Evolutionary conservation across 257 asterid genomes (phyloP), one percentile per base, ranked within the genome.

Genomic region (Salvia splendens): DNA sequence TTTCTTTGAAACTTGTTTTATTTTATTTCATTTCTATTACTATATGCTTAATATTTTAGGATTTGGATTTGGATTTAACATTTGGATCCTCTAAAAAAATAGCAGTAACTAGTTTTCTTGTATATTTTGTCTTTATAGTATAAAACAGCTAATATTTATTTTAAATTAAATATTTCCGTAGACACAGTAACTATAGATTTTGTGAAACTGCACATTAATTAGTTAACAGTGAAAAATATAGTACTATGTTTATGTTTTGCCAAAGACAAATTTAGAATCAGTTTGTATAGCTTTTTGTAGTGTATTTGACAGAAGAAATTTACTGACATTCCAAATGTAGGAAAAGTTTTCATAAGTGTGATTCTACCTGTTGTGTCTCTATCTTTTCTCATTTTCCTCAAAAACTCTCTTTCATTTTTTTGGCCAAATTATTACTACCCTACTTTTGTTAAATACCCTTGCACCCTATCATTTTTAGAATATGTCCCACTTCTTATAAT

Each of bases 271-370:
- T 64, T 15, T 59, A 55, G 49, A 55, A 75, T 64, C 65, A 67
- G 67, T 67, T 56, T 36, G 45, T 17, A 67, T 41, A 50, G 63
- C 70, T 68, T 17, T 69, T 33, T 15, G 11, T 8, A 5, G 10
- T 52, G 53, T 67, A 73, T 71, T 24, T 68, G 77, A 71, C 52
- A 71, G 60, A 77, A 76, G 68, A 60, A 66, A 71, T 20, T 58
- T 17, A 73, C 62, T 59, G 73, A 75, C 77, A 81, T 79, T 79
- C 84, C 68, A 75, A 49, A 32, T 7, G 40, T 2, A 63, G 73
- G 36, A 47, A 46, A 75, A 32, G 54, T 69, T 83, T 78, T 74
- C 91, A 78, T 83, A n/a, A 76, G 77, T 20, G 77, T 49, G 61
- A 84, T 69, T 40, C 60, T 38, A 71, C 43, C 64, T 42, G 78